Base-by-base conservation (phyloP, 2,329 filamentous ascomycete species). In the Colletotrichum tamarilloi region DNA sequence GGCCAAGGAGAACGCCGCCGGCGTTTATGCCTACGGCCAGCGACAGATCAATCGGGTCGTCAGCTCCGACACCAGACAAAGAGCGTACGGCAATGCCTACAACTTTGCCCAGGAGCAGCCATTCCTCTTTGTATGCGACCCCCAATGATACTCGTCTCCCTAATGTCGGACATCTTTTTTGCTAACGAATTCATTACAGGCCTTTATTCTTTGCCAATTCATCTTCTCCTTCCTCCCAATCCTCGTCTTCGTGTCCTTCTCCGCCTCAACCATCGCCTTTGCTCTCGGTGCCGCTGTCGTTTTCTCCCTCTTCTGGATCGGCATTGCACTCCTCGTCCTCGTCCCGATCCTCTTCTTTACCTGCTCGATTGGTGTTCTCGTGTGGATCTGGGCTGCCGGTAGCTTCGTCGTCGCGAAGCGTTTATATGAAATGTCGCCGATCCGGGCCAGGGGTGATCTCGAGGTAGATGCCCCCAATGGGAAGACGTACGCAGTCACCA, bases 341-440 rank as follows among this genome's bases (percentile, higher is more conserved):
- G 83, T 94, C 0, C 93, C 93, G 1, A 88, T 91, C 0, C 83
- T 96, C 49, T 89, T 94, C 80, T 81, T 94, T 74, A 92, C 92
- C 3, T 90, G 88, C 14, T 87, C 87, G 60, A 81, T 91, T 26
- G 93, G 90, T 5, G 83, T 91, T 1, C 87, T 92, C 73, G 82
- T 92, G 74, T 96, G 93, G 90, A 82, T 89, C 22, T 94, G 92
- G 90, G 91, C 87, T 8, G 83, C 93, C 9, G 88, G 86, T 16
- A 88, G 87, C 60, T 95, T 91, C 79, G 42, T 88, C 63, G 77
- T 85, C 52, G 84, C 82, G 4, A 84, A 84, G 62, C 88, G 85
- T 83, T 67, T 86, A 14, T 90, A 89, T 76, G 79, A 77, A 7
- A 79, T 80, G 67, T 75, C 78, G 6, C 79, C 81, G 1, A 68